A percentile compares a stretch with the other conserved stretches of the same genome.
These are phyloP conservation scores for Balansia obtecta DNA, from an alignment of 2,329 filamentous ascomycete species.

Conservation along the genomic window DNA sequence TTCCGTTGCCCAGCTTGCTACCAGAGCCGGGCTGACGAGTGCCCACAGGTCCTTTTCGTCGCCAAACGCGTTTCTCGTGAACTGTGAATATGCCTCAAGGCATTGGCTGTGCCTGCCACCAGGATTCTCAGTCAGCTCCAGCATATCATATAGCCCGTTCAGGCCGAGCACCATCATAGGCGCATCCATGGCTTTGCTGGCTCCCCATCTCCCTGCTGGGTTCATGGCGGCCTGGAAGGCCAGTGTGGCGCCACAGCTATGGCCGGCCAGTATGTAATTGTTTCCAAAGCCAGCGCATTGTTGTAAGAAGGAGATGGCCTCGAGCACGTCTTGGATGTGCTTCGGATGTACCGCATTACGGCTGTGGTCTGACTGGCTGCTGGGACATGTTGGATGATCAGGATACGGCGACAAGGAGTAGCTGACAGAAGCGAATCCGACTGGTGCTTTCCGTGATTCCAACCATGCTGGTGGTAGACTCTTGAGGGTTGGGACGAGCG, in stretches of 20 bases:
- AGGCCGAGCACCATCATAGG: conserved; percentile 28
- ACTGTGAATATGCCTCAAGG: conserved; percentile 24
- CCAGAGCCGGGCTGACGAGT: conserved; percentile 24
- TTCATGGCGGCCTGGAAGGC: conserved; percentile 31
- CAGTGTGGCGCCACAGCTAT: conserved; percentile 44
- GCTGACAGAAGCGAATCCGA: conserved; percentile 6
- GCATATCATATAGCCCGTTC: conserved; percentile 40
- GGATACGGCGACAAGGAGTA: conserved; percentile 7
- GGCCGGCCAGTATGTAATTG: conserved; percentile 40
- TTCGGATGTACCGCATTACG: conserved; percentile 38
- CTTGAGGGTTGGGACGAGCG: conserved; percentile 4
- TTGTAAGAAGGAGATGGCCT: conserved; percentile 32
- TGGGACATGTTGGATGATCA: conserved; percentile 5
- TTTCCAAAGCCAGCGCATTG: conserved; percentile 27
- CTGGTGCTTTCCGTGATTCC: conserved; percentile 1
- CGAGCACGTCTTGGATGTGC: conserved; percentile 38
- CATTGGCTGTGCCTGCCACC: conserved; percentile 21
- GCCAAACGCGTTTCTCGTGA: conserved; percentile 36
- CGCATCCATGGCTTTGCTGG: conserved; percentile 6
- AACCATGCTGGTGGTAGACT: conserved; percentile 2
- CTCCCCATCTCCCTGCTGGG: conserved; percentile 2
- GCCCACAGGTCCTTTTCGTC: conserved; percentile 24
- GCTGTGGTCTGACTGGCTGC: conserved; percentile 2
- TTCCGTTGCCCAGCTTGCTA: conserved; percentile 4
- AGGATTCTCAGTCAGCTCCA: conserved; percentile 13